A percentile compares a stretch with the other conserved stretches of the same genome.
Conservation (phyloP, 2,329 filamentous ascomycete species). For the Emericellopsis atlantica region DNA sequence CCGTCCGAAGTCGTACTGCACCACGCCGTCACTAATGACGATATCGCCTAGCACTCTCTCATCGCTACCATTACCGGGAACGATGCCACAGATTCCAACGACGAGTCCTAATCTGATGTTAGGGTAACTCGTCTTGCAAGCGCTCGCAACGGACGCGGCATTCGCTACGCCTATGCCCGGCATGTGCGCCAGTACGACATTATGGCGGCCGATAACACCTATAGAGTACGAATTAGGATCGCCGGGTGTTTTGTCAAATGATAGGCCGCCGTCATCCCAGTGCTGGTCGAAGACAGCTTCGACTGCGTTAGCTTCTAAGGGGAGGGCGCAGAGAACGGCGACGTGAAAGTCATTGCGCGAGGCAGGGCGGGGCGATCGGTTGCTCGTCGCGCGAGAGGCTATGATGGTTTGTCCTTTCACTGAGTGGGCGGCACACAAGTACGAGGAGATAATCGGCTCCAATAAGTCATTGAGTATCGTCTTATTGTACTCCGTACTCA, state of each 20-base stretch:
- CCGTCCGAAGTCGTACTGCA: conserved; percentile 17
- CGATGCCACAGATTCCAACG: conserved; percentile 9
- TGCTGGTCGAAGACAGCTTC: not conserved
- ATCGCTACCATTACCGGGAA: conserved; percentile 12
- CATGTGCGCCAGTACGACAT: conserved; percentile 16
- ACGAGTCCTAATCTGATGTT: conserved; percentile 9
- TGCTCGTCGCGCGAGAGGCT: no score
- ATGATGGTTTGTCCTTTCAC: no score
- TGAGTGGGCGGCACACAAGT: no score
- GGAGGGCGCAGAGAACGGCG: conserved; percentile 4
- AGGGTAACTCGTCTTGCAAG: conserved; percentile 6
- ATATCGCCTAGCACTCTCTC: no score
- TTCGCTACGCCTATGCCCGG: conserved; percentile 13
- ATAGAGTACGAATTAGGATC: conserved; percentile 15
- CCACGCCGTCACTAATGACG: conserved; percentile 13
- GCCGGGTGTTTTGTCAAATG: conserved; percentile 8
- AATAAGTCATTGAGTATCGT: no score
- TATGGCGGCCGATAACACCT: conserved; percentile 10
- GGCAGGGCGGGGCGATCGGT: not conserved
- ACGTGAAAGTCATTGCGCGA: conserved; percentile 3
- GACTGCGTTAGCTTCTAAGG: conserved; percentile 3
- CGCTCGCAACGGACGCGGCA: conserved; percentile 8
- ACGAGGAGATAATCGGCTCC: no score
- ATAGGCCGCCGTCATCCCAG: conserved; percentile 3
- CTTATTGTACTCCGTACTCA: no score